These are phyloP conservation scores for Phytophthora europaea DNA, from an alignment of 352 stramenopile species.

Conservation along the genomic window DNA sequence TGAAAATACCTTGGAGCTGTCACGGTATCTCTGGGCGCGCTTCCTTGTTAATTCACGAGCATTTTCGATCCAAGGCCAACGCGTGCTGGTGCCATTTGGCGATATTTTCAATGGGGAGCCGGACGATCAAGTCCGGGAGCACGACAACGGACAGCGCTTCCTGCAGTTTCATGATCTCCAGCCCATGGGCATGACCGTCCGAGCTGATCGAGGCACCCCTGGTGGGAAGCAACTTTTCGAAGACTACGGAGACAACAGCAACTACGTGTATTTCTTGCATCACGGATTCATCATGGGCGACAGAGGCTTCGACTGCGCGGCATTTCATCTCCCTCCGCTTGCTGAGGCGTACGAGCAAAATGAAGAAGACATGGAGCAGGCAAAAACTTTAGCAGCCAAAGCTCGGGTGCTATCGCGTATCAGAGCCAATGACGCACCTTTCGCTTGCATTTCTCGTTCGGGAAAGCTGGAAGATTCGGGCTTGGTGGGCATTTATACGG, in stretches of 20 bases:
- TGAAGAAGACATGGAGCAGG: slow-evolving; percentile 7
- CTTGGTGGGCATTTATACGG: slow-evolving; percentile 45
- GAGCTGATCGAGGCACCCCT: slow-evolving; percentile 62
- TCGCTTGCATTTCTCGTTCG: slow-evolving; percentile 45
- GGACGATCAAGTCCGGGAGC: slow-evolving; percentile 36
- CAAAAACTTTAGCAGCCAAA: slow-evolving; percentile 35
- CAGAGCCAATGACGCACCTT: slow-evolving; percentile 43
- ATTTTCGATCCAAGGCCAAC: slow-evolving; percentile 80
- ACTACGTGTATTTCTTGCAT: slow-evolving; percentile 89
- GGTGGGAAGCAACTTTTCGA: slow-evolving; percentile 86
- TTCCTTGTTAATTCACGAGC: slow-evolving; percentile 82
- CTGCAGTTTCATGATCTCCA: slow-evolving; percentile 68
- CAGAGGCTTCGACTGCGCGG: slow-evolving; percentile 92
- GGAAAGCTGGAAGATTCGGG: slow-evolving; percentile 38
- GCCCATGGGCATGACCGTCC: slow-evolving; percentile 58
- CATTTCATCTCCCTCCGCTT: slow-evolving; percentile 45
- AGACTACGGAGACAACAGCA: slow-evolving; percentile 97
- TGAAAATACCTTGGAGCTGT: slow-evolving; percentile 9
- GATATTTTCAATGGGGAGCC: slow-evolving; percentile 89
- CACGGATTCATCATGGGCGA: slow-evolving; percentile 92
- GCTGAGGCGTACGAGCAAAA: slow-evolving; percentile 4
- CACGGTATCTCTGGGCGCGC: slow-evolving; percentile 53
- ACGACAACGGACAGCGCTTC: slow-evolving; percentile 65
- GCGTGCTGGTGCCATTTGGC: slow-evolving; percentile 87
- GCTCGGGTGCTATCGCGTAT: slow-evolving; percentile 35